These are phyloP conservation scores for Diophrys appendiculata DNA, from an alignment of 73 alveolate species.

Conservation along the genomic window DNA sequence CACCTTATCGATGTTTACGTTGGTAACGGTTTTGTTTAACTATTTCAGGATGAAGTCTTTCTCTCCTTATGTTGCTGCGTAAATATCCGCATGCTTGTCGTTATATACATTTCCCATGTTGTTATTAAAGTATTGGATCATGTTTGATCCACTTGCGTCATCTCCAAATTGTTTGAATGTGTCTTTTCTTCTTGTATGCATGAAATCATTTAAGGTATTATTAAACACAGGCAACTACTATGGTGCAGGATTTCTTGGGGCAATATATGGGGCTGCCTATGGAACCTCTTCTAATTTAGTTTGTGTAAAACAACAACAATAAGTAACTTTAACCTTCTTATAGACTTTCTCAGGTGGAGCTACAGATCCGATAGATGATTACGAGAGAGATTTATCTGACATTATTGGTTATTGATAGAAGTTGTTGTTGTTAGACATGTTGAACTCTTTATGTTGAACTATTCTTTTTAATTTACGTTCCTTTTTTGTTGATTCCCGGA, in stretches of 20 bases:
- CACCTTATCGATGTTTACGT: background rate
- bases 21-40: background rate
- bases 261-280: background rate
- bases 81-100: background rate
- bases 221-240: too few relatives aligned
- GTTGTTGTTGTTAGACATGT: background rate
- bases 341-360: background rate
- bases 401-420: background rate
- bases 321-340: background rate
- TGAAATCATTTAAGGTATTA: background rate
- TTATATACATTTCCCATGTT: too few relatives aligned
- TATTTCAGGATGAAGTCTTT: background rate
- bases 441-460: background rate
- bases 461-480: background rate
- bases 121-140: background rate
- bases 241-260: background rate
- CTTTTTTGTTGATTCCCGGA: background rate
- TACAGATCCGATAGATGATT: background rate
- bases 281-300: background rate
- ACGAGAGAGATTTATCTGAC: background rate
- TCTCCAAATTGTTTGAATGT: background rate
- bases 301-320: background rate
- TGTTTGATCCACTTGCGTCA: background rate
- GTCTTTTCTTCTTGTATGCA: background rate
- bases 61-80: background rate